phyloP scores from a whole-genome alignment of 306 rosid species.

The Rosa chinensis region DNA sequence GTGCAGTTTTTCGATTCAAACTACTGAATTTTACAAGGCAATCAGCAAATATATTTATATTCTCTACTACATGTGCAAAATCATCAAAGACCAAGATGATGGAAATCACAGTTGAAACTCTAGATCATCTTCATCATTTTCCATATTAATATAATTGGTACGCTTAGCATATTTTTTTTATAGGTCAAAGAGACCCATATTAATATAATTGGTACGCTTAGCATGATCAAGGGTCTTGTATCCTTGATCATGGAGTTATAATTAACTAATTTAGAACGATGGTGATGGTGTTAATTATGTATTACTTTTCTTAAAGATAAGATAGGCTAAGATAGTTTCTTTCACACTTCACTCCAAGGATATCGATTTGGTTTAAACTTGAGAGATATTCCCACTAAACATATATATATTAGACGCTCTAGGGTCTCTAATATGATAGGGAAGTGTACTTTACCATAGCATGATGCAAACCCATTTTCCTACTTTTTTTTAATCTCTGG shows the following conservation, averaged over 20 bases:
- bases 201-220: not conserved
- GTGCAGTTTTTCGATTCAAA: not conserved
- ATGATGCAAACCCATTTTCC: no score
- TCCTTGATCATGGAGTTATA: not conserved
- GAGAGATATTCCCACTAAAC: not conserved
- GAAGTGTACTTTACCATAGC: not conserved
- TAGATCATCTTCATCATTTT: not conserved
- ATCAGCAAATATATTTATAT: not conserved
- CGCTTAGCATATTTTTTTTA: no score
- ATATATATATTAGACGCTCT: no score
- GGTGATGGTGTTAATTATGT: not conserved
- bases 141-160: no score
- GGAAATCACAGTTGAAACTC: not conserved
- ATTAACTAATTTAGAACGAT: not conserved
- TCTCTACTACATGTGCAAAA: no score
- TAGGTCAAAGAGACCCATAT: not conserved
- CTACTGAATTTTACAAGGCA: not conserved
- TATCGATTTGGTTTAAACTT: not conserved
- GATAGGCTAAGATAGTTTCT: not conserved
- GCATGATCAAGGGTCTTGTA: not conserved
- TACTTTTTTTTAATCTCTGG: no score
- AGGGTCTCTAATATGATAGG: no score
- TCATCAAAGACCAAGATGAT: no score
- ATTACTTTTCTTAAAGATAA: constrained; percentile 11
- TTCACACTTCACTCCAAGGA: constrained; percentile 13